Base-by-base conservation (phyloP, 2,329 filamentous ascomycete species). In the Colletotrichum falcatum region DNA sequence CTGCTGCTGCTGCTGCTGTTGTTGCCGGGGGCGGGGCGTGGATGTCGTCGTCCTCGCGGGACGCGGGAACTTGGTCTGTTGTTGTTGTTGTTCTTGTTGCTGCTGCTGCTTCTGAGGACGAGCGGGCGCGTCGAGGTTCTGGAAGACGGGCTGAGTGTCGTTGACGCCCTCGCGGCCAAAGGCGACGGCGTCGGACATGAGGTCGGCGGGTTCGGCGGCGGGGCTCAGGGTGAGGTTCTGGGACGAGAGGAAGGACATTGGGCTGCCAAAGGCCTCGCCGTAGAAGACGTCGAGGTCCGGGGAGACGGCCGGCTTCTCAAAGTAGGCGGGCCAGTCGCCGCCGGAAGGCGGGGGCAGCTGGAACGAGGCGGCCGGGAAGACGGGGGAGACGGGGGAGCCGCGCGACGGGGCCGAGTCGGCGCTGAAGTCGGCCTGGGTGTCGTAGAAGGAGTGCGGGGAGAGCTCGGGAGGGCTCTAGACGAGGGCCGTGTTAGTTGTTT, bases 401-500 rank as follows among this genome's bases (percentile, higher is more conserved):
- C 79, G 77, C 20, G 80, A 80, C n/a, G 77, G 74, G 5, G 79
- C 77, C 37, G 80, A 80, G 74, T 81, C 79, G 39, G 77, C 78
- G 58, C 75, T 76, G 74, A 79, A 78, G 71, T 81, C 79, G 46
- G 76, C 71, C 35, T 74, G 73, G 18, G 58, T 54, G 65, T 74
- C 73, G 72, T 74, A 74, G 62, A 70, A 72, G 3, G 73, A 72
- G 58, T 69, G 70, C 9, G 72, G 72, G 5, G 73, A 73, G 35
- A 74, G 63, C 54, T 74, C 66, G 18, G 63, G 64, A 0, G 72
- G 66, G n/a, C 61, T 72, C 72, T 73, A 63, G 11, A 6, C 2
- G 12, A 12, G 42, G 42, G 20, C n/a, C 9, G 18, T 72, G 69
- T 73, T 54, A 73, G 69, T 64, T 30, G 18, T 46, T 3, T 46